Evolutionary conservation across 345 rosid genomes (phyloP).

Genomic region (Salix dunnii): DNA sequence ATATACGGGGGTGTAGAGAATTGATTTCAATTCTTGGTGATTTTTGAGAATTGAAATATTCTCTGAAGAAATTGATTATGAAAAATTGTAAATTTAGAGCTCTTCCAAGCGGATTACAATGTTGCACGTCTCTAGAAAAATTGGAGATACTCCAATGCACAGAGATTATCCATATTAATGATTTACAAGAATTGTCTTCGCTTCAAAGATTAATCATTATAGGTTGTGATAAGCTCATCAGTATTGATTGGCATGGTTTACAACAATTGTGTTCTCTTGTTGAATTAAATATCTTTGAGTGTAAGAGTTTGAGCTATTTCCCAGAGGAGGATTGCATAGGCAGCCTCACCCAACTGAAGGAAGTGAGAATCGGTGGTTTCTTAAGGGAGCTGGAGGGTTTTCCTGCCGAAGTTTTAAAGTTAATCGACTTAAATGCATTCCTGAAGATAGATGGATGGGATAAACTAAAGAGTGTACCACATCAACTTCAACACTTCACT

Average conservation of each 20-base stretch:
- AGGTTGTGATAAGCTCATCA: too few species aligned
- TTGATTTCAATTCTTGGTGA: neutral
- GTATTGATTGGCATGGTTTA: neutral
- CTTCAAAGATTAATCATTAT: too few species aligned
- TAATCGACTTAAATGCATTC: too few species aligned
- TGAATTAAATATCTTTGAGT: neutral
- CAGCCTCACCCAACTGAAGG: neutral
- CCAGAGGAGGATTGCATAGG: neutral
- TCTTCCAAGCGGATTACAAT: conserved; percentile 7
- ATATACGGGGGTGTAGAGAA: fast-evolving
- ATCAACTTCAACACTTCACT: too few species aligned
- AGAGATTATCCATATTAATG: neutral
- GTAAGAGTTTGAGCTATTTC: neutral
- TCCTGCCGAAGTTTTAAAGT: too few species aligned
- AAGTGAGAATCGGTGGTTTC: conserved; percentile 8
- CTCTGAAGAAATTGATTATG: neutral
- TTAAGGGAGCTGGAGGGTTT: neutral
- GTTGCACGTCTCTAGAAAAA: conserved; percentile 1
- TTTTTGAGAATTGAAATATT: neutral
- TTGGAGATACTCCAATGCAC: too few species aligned
- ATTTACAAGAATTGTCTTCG: neutral
- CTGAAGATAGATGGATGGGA: too few species aligned
- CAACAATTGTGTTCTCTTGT: neutral
- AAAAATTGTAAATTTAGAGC: neutral
- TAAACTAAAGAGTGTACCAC: too few species aligned